Evolutionary conservation across 805 yeast genomes (phyloP).

Genomic region (Teunomyces tritomae): DNA sequence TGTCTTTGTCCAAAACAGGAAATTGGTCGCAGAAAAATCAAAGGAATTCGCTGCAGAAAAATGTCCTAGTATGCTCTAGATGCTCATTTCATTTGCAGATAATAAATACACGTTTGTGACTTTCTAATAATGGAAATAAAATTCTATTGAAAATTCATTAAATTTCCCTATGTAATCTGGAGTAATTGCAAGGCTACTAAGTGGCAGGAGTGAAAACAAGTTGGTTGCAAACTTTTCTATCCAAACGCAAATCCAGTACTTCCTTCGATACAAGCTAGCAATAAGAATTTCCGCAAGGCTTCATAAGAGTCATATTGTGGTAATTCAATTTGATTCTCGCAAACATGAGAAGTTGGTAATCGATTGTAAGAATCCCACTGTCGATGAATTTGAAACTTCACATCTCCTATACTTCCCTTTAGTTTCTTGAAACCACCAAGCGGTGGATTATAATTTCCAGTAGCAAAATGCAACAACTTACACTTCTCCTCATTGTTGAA

Average conservation of each 20-base stretch:
- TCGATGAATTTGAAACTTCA: conserved; percentile 84
- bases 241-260: conserved; percentile 95
- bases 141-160: too few relatives aligned
- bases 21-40: too few relatives aligned
- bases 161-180: too few relatives aligned
- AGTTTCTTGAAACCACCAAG: conserved; percentile 88
- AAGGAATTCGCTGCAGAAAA: too few relatives aligned
- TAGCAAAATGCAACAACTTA: conserved; percentile 87
- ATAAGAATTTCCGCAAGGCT: conserved; percentile 71
- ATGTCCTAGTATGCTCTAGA: too few relatives aligned
- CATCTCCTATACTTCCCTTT: conserved; percentile 80
- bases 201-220: too few relatives aligned
- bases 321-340: conserved; percentile 90
- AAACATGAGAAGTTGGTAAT: conserved; percentile 93
- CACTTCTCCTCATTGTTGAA: conserved; percentile 94
- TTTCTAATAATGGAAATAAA: too few relatives aligned
- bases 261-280: conserved; percentile 89
- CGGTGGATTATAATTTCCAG: conserved; percentile 97
- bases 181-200: too few relatives aligned
- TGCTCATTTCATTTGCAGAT: too few relatives aligned
- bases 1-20: too few relatives aligned
- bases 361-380: conserved; percentile 84
- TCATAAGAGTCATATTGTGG: conserved; percentile 93
- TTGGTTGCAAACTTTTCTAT: conserved; percentile 9
- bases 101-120: too few relatives aligned